Conservation (phyloP, 805 yeast species). For the Komagataella phaffii region DNA sequence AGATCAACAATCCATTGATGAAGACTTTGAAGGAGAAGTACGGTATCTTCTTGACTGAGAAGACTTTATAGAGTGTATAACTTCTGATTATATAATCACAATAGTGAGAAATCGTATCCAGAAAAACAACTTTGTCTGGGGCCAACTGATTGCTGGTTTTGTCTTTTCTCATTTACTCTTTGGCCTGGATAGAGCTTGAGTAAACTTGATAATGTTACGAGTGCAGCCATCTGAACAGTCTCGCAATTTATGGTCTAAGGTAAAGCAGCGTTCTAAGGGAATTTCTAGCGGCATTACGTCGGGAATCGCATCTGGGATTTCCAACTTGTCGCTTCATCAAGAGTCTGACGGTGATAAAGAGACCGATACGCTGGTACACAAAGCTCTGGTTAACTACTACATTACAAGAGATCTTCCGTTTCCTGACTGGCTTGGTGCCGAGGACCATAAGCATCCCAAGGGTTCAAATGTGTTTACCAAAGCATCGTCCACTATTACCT, state of each 20-base stretch:
- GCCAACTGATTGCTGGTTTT: background rate
- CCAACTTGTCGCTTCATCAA: slow-evolving; percentile 4
- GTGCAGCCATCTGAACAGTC: slow-evolving; percentile 1
- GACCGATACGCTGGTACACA: slow-evolving; percentile 18
- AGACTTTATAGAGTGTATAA: slow-evolving; percentile 34
- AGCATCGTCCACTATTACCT: slow-evolving; percentile 3
- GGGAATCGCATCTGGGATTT: background rate
- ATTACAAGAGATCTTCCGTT: slow-evolving; percentile 7
- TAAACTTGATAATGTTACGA: background rate
- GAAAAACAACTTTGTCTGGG: background rate
- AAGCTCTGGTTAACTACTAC: slow-evolving; percentile 15
- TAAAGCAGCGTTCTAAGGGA: slow-evolving; percentile 6
- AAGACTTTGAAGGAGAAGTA: slow-evolving; percentile 82
- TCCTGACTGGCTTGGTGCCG: slow-evolving; percentile 18
- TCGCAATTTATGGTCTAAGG: slow-evolving; percentile 6
- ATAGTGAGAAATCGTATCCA: background rate
- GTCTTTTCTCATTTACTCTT: background rate
- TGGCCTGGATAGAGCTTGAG: background rate
- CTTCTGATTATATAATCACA: background rate
- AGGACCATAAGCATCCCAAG: background rate
- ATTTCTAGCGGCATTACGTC: background rate
- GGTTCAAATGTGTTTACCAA: background rate
- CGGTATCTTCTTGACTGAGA: slow-evolving; percentile 80
- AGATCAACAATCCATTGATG: slow-evolving; percentile 83
- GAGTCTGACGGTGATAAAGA: slow-evolving; percentile 21